Percentiles rank a stretch among this genome's conserved stretches.
These are phyloP conservation scores for Cryptococcus neoformans DNA, from an alignment of 1,284 basidiomycete genomes.

Conservation along the genomic window DNA sequence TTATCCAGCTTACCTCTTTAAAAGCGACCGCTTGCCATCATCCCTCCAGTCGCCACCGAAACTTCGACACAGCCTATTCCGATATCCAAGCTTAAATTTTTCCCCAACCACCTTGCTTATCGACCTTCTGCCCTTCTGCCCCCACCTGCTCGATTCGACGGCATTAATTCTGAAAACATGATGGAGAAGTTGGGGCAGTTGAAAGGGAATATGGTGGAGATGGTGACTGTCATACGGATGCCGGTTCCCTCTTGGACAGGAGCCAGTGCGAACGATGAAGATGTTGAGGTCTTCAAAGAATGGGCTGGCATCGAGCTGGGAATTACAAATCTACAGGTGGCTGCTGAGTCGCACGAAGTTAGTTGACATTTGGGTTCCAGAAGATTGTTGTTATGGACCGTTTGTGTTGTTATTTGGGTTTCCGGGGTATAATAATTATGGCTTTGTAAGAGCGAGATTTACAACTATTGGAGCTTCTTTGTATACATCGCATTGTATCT, in stretches of 20 bases:
- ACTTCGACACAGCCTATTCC: slow-evolving; percentile 5
- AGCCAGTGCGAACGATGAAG: slow-evolving; percentile 15
- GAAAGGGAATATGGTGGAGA: slow-evolving; percentile 29
- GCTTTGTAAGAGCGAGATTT: too few relatives aligned
- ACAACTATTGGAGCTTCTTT: background rate
- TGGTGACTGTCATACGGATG: slow-evolving; percentile 41
- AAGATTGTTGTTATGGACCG: too few relatives aligned
- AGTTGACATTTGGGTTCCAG: too few relatives aligned
- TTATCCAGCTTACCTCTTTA: too few relatives aligned
- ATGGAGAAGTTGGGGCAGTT: slow-evolving; percentile 20
- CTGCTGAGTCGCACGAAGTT: background rate
- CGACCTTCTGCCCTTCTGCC: slow-evolving; percentile 28
- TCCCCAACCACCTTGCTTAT: slow-evolving; percentile 45
- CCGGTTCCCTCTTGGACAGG: slow-evolving; percentile 18
- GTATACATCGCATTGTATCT: background rate
- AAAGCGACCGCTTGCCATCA: slow-evolving; percentile 29
- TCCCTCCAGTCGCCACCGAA: slow-evolving; percentile 15
- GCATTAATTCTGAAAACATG: slow-evolving; percentile 2
- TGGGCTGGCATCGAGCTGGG: slow-evolving; percentile 34
- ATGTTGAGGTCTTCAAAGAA: slow-evolving; percentile 24
- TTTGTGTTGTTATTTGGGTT: too few relatives aligned
- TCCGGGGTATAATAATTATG: background rate
- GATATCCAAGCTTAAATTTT: slow-evolving; percentile 29
- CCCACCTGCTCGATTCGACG: slow-evolving; percentile 21
- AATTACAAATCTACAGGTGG: slow-evolving; percentile 16